Evolutionary conservation across 306 rosid genomes (phyloP), one percentile per base, ranked within the genome.

Genomic region (Lithocarpus polystachyus): DNA sequence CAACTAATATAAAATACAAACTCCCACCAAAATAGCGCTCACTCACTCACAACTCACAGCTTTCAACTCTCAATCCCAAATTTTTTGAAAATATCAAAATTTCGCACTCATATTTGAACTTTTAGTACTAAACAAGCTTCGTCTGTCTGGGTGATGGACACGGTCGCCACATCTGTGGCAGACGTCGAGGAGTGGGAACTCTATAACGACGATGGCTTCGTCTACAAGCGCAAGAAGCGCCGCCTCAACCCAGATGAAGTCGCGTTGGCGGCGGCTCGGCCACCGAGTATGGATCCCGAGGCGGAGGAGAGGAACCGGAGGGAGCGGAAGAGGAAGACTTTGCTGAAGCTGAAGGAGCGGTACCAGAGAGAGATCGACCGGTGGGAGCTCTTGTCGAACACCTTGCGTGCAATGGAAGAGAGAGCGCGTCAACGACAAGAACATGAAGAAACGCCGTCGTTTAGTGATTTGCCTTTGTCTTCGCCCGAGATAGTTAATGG

Each of bases 141-240:
- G 75, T 73, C 77, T 72, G 53, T 29, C 51, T 24, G 33, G 68
- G 67, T 12, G 68, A 88, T 88, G 89, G 86, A 85, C 70, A 73
- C 81, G 11, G 74, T 81, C 9, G 35, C 82, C 13, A 56, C 80
- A 5, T 45, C 86, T 5, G 72, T 54, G 67, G 85, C 76, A 57
- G 80, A 75, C 12, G 93, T 85, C 29, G 85, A 75, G 7, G 77
- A 79, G 1, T 92, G 96, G 97, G 93, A 92, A 71, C 89, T 92
- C 82, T 75, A 83, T 82, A 82, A 84, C 90, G 91, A 92, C 75
- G 96, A 90, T 45, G 94, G 94, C 70, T 89, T 92, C 85, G 88
- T 92, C 86, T 92, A 80, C 91, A 89, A 87, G 80, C 91, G 90
- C 77, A 90, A 87, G 84, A 84, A 84, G 82, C 91, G 85, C 77